phyloP scores from a whole-genome alignment of 169 alveolate genomes.

The Theileria luwenshuni region DNA sequence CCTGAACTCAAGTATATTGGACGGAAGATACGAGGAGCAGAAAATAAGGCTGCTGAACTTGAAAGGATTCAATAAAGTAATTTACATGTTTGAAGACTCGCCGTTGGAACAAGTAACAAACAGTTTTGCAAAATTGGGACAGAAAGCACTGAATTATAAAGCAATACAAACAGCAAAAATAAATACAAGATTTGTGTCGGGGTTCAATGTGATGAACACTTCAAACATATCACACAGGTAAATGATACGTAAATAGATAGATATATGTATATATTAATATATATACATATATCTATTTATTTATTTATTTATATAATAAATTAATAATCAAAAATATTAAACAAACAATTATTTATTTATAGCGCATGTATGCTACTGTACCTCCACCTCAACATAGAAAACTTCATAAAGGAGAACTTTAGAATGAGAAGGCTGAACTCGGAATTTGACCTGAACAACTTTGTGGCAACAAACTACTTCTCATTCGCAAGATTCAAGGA shows the following conservation, averaged over 20 bases:
- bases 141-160: slow-evolving; percentile 67
- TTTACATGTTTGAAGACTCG: slow-evolving; percentile 77
- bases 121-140: slow-evolving; percentile 55
- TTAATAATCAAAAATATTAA: not conserved
- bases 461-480: slow-evolving; percentile 6
- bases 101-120: slow-evolving; percentile 27
- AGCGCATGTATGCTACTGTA: slow-evolving; percentile 68
- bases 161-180: slow-evolving; percentile 66
- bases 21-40: slow-evolving; percentile 85
- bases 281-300: not conserved
- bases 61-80: slow-evolving; percentile 74
- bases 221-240: slow-evolving; percentile 58
- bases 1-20: slow-evolving; percentile 80
- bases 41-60: slow-evolving; percentile 78
- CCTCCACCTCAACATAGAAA: slow-evolving; percentile 70
- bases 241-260: slow-evolving; percentile 31
- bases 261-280: slow-evolving; percentile 36
- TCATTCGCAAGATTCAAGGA: slow-evolving; percentile 49
- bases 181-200: slow-evolving; percentile 58
- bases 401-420: slow-evolving; percentile 65
- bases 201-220: slow-evolving; percentile 60
- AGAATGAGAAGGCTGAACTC: slow-evolving; percentile 58
- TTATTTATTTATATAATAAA: not conserved
- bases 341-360: slow-evolving; percentile 15
- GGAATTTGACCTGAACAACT: slow-evolving; percentile 28